Evolutionary conservation across 495 filamentous ascomycete species (phyloP).

Genomic region (Bacidia rubella): DNA sequence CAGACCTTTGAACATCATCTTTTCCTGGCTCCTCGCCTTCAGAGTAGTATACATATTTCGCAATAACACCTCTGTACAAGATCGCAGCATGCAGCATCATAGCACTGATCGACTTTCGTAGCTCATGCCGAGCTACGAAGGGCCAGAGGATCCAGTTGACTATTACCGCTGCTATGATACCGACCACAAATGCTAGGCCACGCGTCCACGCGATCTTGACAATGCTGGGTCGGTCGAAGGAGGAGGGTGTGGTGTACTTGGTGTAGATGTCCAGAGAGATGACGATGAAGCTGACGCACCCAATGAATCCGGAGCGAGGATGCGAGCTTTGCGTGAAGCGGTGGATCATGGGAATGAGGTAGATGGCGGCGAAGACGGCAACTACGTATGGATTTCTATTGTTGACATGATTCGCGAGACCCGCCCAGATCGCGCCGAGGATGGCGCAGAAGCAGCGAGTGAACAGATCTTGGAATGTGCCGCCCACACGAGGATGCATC

Average conservation of each 20-base stretch:
- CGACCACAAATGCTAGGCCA: conserved; percentile 36
- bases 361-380: conserved; percentile 41
- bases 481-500: conserved; percentile 44
- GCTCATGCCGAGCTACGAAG: conserved; percentile 44
- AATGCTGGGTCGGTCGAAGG: conserved; percentile 16
- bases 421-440: conserved; percentile 41
- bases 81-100: conserved; percentile 44
- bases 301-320: conserved; percentile 38
- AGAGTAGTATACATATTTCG: conserved; percentile 45
- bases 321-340: conserved; percentile 42
- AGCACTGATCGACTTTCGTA: conserved; percentile 38
- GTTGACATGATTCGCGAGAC: conserved; percentile 34
- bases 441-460: conserved; percentile 31
- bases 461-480: conserved; percentile 40
- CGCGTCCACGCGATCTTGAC: conserved; percentile 32
- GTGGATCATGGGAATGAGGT: conserved; percentile 44
- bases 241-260: conserved; percentile 15
- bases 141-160: conserved; percentile 49
- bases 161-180: conserved; percentile 35
- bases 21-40: conserved; percentile 33
- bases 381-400: conserved; percentile 37
- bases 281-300: conserved; percentile 42
- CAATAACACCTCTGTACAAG: conserved; percentile 40
- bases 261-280: conserved; percentile 35
- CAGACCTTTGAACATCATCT: conserved; percentile 37